Conservation (phyloP, 257 asterid genomes). For the Schizonepeta tenuifolia region DNA sequence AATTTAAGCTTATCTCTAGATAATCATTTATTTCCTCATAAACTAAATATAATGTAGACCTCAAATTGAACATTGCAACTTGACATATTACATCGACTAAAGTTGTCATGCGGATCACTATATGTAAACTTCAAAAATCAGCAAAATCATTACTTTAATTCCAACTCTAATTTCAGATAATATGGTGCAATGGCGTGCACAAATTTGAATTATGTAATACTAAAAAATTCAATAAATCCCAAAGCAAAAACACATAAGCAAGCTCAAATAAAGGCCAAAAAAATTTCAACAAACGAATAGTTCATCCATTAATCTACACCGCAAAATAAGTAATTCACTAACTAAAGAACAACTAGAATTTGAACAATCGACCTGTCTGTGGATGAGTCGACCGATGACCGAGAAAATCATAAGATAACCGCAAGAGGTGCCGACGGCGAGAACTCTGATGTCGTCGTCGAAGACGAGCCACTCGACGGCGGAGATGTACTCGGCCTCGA, state of each 20-base stretch:
- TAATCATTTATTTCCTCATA: constrained; percentile 13
- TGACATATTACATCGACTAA: constrained; percentile 1
- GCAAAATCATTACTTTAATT: constrained; percentile 4
- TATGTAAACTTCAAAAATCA: not conserved
- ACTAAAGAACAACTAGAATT: not conserved
- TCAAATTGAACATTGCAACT: not conserved
- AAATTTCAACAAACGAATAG: not conserved
- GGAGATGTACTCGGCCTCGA: constrained; percentile 75
- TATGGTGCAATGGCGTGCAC: not conserved
- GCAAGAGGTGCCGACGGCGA: constrained; percentile 85
- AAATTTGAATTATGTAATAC: not conserved
- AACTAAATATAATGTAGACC: constrained; percentile 9
- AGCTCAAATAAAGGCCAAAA: constrained; percentile 17
- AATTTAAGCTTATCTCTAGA: not conserved
- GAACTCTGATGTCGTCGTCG: constrained; percentile 66
- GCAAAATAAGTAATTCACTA: constrained; percentile 1
- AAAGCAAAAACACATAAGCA: not conserved
- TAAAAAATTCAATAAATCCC: constrained; percentile 12
- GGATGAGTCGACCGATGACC: constrained; percentile 74
- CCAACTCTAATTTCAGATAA: constrained; percentile 1
- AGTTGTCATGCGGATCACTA: not conserved
- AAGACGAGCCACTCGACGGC: constrained; percentile 88
- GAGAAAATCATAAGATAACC: constrained; percentile 80
- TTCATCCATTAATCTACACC: not conserved
- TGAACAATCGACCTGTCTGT: constrained; percentile 63